A percentile compares a stretch with the other conserved stretches of the same genome.
Conservation (phyloP, 2,329 filamentous ascomycete species). For the Aspergillus eucalypticola region DNA sequence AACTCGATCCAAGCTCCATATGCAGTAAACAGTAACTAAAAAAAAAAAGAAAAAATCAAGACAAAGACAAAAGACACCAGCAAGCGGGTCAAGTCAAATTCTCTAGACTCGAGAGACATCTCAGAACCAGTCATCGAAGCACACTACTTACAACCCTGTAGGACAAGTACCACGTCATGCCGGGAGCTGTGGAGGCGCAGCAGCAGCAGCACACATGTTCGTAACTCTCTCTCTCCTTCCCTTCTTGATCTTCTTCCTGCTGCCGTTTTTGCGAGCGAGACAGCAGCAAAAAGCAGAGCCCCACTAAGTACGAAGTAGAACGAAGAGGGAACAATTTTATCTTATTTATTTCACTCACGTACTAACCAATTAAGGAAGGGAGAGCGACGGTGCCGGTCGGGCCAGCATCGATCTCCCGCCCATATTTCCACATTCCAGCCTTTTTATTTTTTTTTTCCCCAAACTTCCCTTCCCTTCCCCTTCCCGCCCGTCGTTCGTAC, state of each 20-base stretch:
- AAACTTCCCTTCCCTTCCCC: background rate
- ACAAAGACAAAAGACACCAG: no score
- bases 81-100: no score
- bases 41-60: no score
- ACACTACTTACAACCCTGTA: background rate
- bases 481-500: background rate
- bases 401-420: background rate
- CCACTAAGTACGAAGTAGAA: background rate
- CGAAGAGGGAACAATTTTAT: no score
- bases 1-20: no score
- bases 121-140: background rate
- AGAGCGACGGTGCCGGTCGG: background rate
- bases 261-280: background rate
- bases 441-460: no score
- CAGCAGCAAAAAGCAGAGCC: background rate
- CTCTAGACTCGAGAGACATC: no score
- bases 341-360: no score
- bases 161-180: conserved; percentile 2
- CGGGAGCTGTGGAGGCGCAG: conserved; percentile 7
- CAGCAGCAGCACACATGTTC: conserved; percentile 1
- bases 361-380: background rate
- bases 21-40: no score
- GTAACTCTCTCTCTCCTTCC: background rate
- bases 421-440: background rate
- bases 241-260: background rate